Conservation (phyloP, 495 filamentous ascomycete species). For the Cudoniella acicularis region DNA sequence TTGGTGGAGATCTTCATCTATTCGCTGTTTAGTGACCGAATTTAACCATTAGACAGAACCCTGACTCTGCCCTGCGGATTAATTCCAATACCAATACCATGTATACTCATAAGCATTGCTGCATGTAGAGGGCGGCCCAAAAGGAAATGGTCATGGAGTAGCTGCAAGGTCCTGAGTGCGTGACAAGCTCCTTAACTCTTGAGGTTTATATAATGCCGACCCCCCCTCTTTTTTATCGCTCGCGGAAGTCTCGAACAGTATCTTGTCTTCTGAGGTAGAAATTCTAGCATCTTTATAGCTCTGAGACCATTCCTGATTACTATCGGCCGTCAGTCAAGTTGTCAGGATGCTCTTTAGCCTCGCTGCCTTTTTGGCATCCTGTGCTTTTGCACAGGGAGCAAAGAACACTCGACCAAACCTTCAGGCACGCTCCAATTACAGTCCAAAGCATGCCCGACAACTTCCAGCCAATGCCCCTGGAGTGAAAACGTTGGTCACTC, state of each 20-base stretch:
- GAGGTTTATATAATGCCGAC: no score
- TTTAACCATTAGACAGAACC: background rate
- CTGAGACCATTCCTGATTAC: no score
- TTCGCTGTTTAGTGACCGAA: background rate
- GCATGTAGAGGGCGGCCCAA: no score
- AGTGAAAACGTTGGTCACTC: conserved; percentile 55
- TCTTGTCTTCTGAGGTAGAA: no score
- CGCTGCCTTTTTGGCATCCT: background rate
- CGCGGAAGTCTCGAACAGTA: no score
- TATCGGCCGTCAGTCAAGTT: background rate
- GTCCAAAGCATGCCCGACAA: conserved; percentile 1
- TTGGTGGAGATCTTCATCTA: background rate
- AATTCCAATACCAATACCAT: background rate
- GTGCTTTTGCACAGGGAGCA: background rate
- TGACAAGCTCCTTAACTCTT: no score
- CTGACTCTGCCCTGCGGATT: background rate
- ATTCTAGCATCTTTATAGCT: no score
- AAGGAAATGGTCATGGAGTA: no score
- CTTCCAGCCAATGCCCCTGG: conserved; percentile 42
- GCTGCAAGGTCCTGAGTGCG: no score
- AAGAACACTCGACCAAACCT: conserved; percentile 8
- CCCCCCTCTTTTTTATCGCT: no score
- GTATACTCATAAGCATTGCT: no score
- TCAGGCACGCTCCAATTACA: conserved; percentile 9
- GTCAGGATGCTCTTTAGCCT: conserved; percentile 1